Base-by-base conservation (phyloP, 768 basidiomycete species). In the Mycena filopes region DNA sequence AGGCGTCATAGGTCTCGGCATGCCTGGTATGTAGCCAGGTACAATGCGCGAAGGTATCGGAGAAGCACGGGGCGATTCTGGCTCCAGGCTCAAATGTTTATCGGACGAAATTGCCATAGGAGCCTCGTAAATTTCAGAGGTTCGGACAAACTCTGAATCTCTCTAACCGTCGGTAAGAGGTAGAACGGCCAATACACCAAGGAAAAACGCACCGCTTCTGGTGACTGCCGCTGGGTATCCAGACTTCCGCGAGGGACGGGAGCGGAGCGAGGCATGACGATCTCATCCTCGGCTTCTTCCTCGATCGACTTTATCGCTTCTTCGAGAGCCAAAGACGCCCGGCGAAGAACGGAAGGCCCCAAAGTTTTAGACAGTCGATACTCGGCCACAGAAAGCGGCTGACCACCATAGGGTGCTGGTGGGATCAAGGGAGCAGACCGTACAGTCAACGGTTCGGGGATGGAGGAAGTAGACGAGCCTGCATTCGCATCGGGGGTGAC, bases 1-100 rank as follows among this genome's bases (percentile, higher is more conserved):
- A n/a, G 94, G 94, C 8, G 94, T 95, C 91, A 95, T 94, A 20
- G 94, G 94, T 43, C 94, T 82, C 23, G 92, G 91, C 94, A 95
- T 95, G 13, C 94, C 94, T 25, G 94, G 94, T 60, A 94, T 88
- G 76, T 95, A 95, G 16, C 94, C 94, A 58, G 94, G 93, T 23
- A 93, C 73, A 4, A 81, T 86, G 46, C 86, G 85, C 48, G 87
- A 81, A 28, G 89, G 89, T 25, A 88, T 80, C 45, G 90, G 90
- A 2, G 89, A 90, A 51, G 85, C 76, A n/a, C 82, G 84, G 42
- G 80, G 84, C 50, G 81, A 80, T 23, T 86, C 86, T 40, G 82
- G 76, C 48, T 87, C 83, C 31, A 80, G 73, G 43, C 79, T 76
- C 23, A 81, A 73, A 43, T 85, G 84, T 57, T 83, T 86, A 72